Conservation (phyloP, 306 rosid genomes). For the Sechiopsis laciniata region DNA sequence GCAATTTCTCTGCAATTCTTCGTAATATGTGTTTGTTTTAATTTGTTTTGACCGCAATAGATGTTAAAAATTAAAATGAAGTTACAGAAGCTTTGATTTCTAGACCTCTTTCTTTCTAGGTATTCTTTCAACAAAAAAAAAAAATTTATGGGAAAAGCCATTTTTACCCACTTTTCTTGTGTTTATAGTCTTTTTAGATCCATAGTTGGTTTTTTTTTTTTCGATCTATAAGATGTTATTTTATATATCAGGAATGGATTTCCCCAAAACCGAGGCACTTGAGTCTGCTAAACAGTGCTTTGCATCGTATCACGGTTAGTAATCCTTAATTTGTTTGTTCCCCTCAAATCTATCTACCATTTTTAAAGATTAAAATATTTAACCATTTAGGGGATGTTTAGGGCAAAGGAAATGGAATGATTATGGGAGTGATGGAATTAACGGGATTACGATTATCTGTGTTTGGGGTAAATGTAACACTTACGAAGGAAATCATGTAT, state of each 20-base stretch:
- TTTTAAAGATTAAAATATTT: not conserved
- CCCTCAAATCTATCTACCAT: not conserved
- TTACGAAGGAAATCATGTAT: too few relatives aligned
- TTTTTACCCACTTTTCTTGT: not conserved
- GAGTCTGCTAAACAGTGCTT: conserved; percentile 61
- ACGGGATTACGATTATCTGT: too few relatives aligned
- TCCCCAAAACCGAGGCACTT: conserved; percentile 65
- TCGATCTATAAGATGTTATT: not conserved
- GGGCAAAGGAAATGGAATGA: too few relatives aligned
- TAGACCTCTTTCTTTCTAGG: not conserved
- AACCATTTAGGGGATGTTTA: not conserved
- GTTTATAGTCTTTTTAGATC: not conserved
- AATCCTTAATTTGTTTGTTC: conserved; percentile 29
- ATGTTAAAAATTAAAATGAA: not conserved
- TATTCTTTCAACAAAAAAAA: not conserved
- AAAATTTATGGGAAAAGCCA: not conserved
- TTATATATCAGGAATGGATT: conserved; percentile 50
- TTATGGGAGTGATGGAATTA: too few relatives aligned
- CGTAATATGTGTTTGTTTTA: not conserved
- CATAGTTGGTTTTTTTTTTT: too few relatives aligned
- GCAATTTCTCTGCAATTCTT: not conserved
- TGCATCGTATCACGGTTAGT: conserved; percentile 52
- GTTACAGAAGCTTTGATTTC: not conserved
- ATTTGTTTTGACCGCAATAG: not conserved
- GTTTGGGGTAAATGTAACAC: too few relatives aligned